Percentiles rank a stretch among this genome's conserved stretches.
Conservation (phyloP, 345 rosid species). For the Eucalyptus cloeziana region DNA sequence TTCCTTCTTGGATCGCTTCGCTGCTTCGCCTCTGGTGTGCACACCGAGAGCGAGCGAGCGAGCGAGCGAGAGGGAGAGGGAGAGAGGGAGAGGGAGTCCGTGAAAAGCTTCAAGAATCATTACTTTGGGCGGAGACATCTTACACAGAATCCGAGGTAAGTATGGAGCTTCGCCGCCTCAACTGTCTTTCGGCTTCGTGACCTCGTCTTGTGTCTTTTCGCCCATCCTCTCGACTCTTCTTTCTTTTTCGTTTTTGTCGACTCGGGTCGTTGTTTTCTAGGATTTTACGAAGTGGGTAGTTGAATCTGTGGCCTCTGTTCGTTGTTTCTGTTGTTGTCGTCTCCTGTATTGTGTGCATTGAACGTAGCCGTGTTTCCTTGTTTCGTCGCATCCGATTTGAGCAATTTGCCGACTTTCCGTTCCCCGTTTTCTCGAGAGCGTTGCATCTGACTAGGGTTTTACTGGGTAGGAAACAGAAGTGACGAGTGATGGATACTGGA, state of each 20-base stretch:
- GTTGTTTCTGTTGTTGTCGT: neutral
- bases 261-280: neutral
- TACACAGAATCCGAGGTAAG: neutral
- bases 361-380: neutral
- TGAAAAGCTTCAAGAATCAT: neutral
- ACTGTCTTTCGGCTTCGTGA: neutral
- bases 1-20: neutral
- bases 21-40: neutral
- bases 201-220: neutral
- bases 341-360: neutral
- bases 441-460: neutral
- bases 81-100: neutral
- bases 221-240: neutral
- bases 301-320: neutral
- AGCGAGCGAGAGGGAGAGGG: neutral
- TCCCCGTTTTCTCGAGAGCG: neutral
- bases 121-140: neutral
- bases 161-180: neutral
- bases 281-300: neutral
- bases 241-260: neutral
- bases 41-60: neutral
- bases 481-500: constrained; percentile 26
- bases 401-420: neutral
- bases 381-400: neutral
- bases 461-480: neutral